Percentiles rank a stretch among this genome's conserved stretches.
Evolutionary conservation across 1,139 yeast genomes (phyloP).

Genomic region (Yueomyces sp.): DNA sequence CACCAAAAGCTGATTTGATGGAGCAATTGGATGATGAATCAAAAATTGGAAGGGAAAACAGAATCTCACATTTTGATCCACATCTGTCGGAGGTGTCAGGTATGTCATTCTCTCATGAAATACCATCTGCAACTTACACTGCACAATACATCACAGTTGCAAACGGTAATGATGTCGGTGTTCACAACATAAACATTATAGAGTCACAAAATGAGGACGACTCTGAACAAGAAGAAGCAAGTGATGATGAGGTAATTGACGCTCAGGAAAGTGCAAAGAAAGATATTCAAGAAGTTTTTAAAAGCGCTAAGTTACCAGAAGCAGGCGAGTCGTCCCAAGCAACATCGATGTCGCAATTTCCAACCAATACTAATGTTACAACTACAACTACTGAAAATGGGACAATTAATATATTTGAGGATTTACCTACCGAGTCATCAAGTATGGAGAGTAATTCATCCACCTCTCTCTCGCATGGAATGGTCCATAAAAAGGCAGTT

Average conservation of each 20-base stretch:
- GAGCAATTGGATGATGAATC: neutral
- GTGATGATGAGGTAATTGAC: neutral
- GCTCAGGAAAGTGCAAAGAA: neutral
- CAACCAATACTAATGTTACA: neutral
- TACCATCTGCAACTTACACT: conserved; percentile 16
- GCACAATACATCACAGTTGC: conserved; percentile 17
- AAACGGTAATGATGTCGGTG: conserved; percentile 1
- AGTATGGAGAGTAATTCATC: conserved; percentile 15
- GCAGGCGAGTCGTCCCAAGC: neutral
- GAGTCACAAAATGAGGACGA: too few species aligned
- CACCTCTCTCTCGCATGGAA: conserved; percentile 11
- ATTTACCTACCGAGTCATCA: conserved; percentile 16
- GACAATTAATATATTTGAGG: conserved; percentile 19
- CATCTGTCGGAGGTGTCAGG: conserved; percentile 11
- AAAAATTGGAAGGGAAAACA: neutral
- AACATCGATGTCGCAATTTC: neutral
- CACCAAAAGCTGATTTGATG: conserved; percentile 4
- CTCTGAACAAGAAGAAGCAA: neutral
- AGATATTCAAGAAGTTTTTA: neutral
- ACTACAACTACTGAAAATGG: conserved; percentile 1
- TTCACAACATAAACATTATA: neutral
- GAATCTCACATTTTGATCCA: neutral
- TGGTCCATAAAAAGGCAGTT: conserved; percentile 20
- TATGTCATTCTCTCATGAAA: conserved; percentile 18
- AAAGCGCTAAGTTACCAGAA: too few species aligned